These are phyloP conservation scores for Microascus cirrosus DNA, from an alignment of 2,329 filamentous ascomycete species.

Conservation along the genomic window DNA sequence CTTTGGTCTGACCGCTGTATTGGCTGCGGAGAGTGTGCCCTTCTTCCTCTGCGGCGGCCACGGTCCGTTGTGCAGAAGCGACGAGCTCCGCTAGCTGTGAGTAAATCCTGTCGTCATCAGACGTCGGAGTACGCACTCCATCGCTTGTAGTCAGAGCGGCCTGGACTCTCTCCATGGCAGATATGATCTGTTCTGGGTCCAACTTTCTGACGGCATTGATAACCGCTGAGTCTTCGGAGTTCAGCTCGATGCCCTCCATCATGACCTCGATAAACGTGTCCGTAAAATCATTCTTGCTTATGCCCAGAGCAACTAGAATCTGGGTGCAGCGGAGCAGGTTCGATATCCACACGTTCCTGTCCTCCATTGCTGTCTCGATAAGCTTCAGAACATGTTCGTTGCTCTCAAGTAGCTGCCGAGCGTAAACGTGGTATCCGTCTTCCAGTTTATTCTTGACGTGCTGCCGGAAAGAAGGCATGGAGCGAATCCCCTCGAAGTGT, in stretches of 20 bases:
- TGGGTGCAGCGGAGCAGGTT: slow-evolving; percentile 3
- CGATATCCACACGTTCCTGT: slow-evolving; percentile 1
- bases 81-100: slow-evolving; percentile 14
- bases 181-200: slow-evolving; percentile 35
- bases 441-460: slow-evolving; percentile 37
- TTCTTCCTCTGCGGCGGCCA: slow-evolving; percentile 6
- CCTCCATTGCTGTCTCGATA: background rate
- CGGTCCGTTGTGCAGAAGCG: slow-evolving; percentile 14
- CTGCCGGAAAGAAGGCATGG: slow-evolving; percentile 56
- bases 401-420: slow-evolving; percentile 11
- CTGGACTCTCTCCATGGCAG: slow-evolving; percentile 19
- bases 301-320: slow-evolving; percentile 5
- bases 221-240: slow-evolving; percentile 40
- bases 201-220: slow-evolving; percentile 49
- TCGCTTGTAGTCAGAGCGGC: slow-evolving; percentile 4
- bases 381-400: slow-evolving; percentile 5
- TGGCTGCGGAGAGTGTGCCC: slow-evolving; percentile 51
- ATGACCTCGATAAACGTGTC: slow-evolving; percentile 46
- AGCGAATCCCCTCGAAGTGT: slow-evolving; percentile 57
- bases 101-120: slow-evolving; percentile 12
- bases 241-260: slow-evolving; percentile 37
- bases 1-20: slow-evolving; percentile 60
- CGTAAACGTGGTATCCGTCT: slow-evolving; percentile 14
- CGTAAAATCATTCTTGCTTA: slow-evolving; percentile 3
- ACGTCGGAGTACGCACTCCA: slow-evolving; percentile 25